Conservation (phyloP, 306 rosid species). For the Rubus idaeus region DNA sequence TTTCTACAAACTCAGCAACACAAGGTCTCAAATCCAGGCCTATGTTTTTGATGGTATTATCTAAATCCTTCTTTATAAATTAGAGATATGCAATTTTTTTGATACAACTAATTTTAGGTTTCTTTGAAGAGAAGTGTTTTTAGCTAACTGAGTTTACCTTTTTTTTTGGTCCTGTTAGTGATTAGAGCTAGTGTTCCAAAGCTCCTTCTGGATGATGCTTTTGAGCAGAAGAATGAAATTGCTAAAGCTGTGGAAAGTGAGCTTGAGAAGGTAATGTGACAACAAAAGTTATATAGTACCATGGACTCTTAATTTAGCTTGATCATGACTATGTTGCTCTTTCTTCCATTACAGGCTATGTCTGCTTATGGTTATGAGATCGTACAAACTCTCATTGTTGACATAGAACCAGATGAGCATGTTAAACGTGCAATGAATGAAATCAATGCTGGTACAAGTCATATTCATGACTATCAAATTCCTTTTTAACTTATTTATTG, state of each 20-base stretch:
- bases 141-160: slow-evolving; percentile 21
- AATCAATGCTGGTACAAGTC: slow-evolving; percentile 78
- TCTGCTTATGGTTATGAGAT: slow-evolving; percentile 93
- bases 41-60: slow-evolving; percentile 87
- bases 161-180: slow-evolving; percentile 39
- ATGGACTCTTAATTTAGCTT: slow-evolving; percentile 5
- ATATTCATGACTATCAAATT: background rate
- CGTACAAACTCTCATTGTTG: slow-evolving; percentile 86
- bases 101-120: background rate
- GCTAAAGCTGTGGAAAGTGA: slow-evolving; percentile 93
- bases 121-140: background rate
- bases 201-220: slow-evolving; percentile 79
- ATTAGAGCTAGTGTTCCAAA: slow-evolving; percentile 93
- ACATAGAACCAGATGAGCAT: slow-evolving; percentile 85
- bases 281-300: slow-evolving; percentile 8
- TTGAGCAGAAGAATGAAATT: slow-evolving; percentile 94
- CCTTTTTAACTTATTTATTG: background rate
- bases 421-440: slow-evolving; percentile 98
- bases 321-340: slow-evolving; percentile 20
- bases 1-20: slow-evolving; percentile 92
- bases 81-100: background rate
- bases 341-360: slow-evolving; percentile 72
- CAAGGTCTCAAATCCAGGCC: slow-evolving; percentile 85
- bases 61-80: slow-evolving; percentile 22
- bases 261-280: slow-evolving; percentile 70